Conservation (phyloP, 2,329 filamentous ascomycete species). For the Ophidiomyces ophidiicola region DNA sequence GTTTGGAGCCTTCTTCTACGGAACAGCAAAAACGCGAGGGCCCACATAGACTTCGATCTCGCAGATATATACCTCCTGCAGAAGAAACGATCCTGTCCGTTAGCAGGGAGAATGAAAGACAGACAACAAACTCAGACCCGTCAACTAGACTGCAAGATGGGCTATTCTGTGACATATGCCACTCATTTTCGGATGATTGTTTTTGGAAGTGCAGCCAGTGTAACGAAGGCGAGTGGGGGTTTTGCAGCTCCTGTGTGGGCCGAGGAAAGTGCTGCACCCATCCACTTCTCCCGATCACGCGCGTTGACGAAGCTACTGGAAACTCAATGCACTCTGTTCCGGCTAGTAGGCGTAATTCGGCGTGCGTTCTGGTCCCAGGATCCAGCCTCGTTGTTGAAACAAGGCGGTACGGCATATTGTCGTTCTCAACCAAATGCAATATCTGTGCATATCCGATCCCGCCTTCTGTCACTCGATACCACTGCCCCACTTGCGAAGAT, state of each 20-base stretch:
- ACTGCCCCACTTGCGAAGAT: slow-evolving; percentile 63
- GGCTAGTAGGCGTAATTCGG: slow-evolving; percentile 16
- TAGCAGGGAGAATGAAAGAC: slow-evolving; percentile 31
- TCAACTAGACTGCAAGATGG: slow-evolving; percentile 58
- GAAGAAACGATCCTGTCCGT: slow-evolving; percentile 20
- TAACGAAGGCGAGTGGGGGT: slow-evolving; percentile 91
- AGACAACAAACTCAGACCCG: slow-evolving; percentile 55
- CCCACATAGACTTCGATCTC: slow-evolving; percentile 41
- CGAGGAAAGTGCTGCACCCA: slow-evolving; percentile 72
- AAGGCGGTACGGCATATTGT: slow-evolving; percentile 52
- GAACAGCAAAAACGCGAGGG: slow-evolving; percentile 25
- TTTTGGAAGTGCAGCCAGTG: slow-evolving; percentile 83
- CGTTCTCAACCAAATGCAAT: slow-evolving; percentile 65
- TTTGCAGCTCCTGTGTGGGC: slow-evolving; percentile 78
- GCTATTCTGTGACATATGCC: slow-evolving; percentile 71
- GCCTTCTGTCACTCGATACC: slow-evolving; percentile 57
- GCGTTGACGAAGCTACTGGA: slow-evolving; percentile 33
- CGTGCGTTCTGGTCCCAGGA: slow-evolving; percentile 20
- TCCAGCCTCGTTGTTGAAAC: slow-evolving; percentile 34
- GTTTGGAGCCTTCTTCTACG: slow-evolving; percentile 28
- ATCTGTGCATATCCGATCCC: slow-evolving; percentile 62
- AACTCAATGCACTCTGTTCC: slow-evolving; percentile 13
- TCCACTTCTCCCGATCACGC: slow-evolving; percentile 61
- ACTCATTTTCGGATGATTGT: slow-evolving; percentile 62
- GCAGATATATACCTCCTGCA: slow-evolving; percentile 25